Evolutionary conservation across 352 stramenopile species (phyloP), one percentile per base, ranked within the genome.

Genomic region (Phytophthora rubi): DNA sequence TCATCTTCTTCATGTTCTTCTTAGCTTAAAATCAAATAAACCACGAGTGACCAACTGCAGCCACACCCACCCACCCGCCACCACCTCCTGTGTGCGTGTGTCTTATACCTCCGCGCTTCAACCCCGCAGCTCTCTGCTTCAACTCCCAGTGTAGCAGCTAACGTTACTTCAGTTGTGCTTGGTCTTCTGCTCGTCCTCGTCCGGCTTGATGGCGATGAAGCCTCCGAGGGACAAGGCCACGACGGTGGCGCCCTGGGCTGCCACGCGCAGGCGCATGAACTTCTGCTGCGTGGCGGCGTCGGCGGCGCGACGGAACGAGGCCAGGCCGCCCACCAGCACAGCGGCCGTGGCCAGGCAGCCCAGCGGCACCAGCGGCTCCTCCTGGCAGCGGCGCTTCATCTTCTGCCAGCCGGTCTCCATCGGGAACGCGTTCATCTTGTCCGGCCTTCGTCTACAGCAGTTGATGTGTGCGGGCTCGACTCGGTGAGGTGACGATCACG

Each of bases 1-100:
- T 95, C 67, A 80, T 95, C 74, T 93, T 95, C 76, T 95, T 95
- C 77, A 92, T 94, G 82, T 93, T 94, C 73, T 90, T 95, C 68
- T 78, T 95, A 73, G 88, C 88, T 53, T 95, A 92, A 85, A 47
- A 67, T 69, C 49, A 72, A 68, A 67, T 58, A 73, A 77, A 73
- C 10, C 52, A 54, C 39, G 55, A 65, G 47, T 65, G 60, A 62
- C 62, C 57, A 47, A 65, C 28, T 42, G 13, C 33, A 39, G 33
- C 8, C 33, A 35, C 33, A 35, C 32, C 9, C 6, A 58, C 47
- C n/a, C 37, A n/a, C 5, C 8, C 33, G 3, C 10, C 33, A 3
- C 33, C 33, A 39, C 30, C 49, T n/a, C 16, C 33, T 48, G 7
- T 59, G 23, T 26, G 23, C 5, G 33, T 15, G 33, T 39, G 8